Conservation (phyloP, 148 eudicot genomes). For the Fagopyrum homotropicum region DNA sequence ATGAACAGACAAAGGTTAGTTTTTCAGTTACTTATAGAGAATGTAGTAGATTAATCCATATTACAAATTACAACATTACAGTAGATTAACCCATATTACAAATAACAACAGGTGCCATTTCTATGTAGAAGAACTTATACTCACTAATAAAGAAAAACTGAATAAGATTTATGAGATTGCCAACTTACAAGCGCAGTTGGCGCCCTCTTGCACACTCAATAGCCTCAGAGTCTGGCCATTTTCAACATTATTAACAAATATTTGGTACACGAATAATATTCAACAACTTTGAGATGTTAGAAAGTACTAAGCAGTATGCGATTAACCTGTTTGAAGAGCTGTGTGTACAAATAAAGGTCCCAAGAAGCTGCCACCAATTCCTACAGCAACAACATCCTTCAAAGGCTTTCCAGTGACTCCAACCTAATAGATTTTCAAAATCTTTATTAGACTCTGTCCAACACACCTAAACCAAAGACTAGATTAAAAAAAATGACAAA, state of each 20-base stretch:
- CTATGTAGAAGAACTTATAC: background rate
- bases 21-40: background rate
- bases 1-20: background rate
- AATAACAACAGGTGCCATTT: background rate
- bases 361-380: conserved; percentile 96
- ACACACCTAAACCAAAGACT: conserved; percentile 6
- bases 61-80: background rate
- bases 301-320: background rate
- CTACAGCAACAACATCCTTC: conserved; percentile 75
- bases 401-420: conserved; percentile 88
- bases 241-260: background rate
- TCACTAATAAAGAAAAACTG: background rate
- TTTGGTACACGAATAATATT: background rate
- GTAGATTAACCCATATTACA: background rate
- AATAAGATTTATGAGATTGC: background rate
- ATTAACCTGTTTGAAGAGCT: conserved; percentile 94
- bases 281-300: background rate
- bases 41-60: background rate
- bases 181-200: conserved; percentile 90
- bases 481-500: background rate
- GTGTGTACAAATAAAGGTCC: conserved; percentile 98
- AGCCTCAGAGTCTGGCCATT: conserved; percentile 65
- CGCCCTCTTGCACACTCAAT: conserved; percentile 69
- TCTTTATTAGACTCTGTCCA: background rate
- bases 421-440: conserved; percentile 36